Percentiles rank a stretch among this genome's conserved stretches.
Conservation (phyloP, 2,329 filamentous ascomycete genomes). For the Pyrenochaeta sp. region DNA sequence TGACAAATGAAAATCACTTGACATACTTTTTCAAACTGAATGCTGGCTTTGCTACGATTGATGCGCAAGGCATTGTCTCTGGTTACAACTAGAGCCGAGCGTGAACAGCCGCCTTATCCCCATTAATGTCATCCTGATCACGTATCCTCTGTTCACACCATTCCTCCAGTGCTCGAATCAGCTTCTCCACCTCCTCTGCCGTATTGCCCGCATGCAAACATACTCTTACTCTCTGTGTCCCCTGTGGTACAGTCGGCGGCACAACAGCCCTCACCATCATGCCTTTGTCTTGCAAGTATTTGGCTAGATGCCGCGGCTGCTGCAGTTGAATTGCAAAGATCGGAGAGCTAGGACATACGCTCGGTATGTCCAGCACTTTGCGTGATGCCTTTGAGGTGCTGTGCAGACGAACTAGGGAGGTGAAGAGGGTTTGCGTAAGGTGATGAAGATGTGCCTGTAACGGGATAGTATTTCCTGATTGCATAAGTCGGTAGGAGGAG, state of each 20-base stretch:
- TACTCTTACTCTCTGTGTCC: slow-evolving; percentile 51
- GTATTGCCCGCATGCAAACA: slow-evolving; percentile 56
- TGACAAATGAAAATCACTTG: too few species aligned
- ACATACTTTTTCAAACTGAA: too few species aligned
- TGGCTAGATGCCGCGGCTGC: slow-evolving; percentile 38
- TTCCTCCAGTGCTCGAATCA: slow-evolving; percentile 40
- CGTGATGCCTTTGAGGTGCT: slow-evolving; percentile 14
- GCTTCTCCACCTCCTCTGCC: slow-evolving; percentile 41
- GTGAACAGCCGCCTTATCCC: background rate
- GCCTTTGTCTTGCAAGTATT: slow-evolving; percentile 33
- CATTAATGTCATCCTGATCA: background rate
- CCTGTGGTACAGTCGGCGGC: slow-evolving; percentile 53
- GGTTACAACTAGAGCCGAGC: slow-evolving; percentile 7
- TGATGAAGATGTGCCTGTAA: slow-evolving; percentile 35
- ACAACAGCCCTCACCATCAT: slow-evolving; percentile 51
- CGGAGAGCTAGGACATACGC: slow-evolving; percentile 36
- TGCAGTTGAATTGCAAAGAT: slow-evolving; percentile 46
- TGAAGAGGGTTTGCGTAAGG: slow-evolving; percentile 33
- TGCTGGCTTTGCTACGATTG: too few species aligned
- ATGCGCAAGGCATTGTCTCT: background rate
- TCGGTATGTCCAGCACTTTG: slow-evolving; percentile 30
- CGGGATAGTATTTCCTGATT: slow-evolving; percentile 23
- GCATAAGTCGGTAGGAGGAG: slow-evolving; percentile 41
- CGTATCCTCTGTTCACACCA: slow-evolving; percentile 33
- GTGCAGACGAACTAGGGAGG: slow-evolving; percentile 21